Evolutionary conservation across 164 flowering plant genomes (phyloP), one percentile per base, ranked within the genome.

Genomic region (Macadamia tetraphylla): DNA sequence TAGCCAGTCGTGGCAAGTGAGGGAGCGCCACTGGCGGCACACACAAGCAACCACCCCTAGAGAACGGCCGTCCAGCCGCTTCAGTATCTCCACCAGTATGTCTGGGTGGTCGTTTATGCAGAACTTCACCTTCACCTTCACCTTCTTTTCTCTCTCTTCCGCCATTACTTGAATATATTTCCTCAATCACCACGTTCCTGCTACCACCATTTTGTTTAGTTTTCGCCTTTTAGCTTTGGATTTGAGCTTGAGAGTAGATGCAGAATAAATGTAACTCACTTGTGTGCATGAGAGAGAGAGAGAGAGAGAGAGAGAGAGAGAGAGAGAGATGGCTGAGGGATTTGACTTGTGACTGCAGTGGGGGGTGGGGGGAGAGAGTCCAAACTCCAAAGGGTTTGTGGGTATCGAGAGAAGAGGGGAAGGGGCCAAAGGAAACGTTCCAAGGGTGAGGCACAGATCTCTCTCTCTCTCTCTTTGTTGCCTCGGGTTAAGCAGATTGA

Each of bases 41-140:
- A 94, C 98, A 73, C 90, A 87, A 10, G 97, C 86, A 12, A 94
- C 87, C 10, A 77, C 84, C 48, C 88, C 82, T 18, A 94, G 81
- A 0, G 98, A 83, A 1, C 86, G 88, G 44, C 83, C 94, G 81
- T 94, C 97, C 29, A 94, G 81, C 1, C 96, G 78, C 65, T 79
- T 81, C n/a, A 94, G 79, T 29, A 94, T 75, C 70, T 91, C 97
- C 0, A 84, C 65, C 14, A 94, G 77, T n/a, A 94, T 56, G 75
- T 94, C 98, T 6, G 59, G 62, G 76, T 94, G 76, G 79, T 94
- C 97, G 73, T 93, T 90, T 80, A 90, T 87, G 74, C 67, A 75
- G 74, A 89, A 87, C 66, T 63, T 70, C 30, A 67, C 66, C 15
- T 46, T 58, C 61, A 89, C 86, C 66, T 63, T 69, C 23, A 67